Evolutionary conservation across 2,329 filamentous ascomycete genomes (phyloP), one percentile per base, ranked within the genome.

Genomic region (Alternaria triticina): DNA sequence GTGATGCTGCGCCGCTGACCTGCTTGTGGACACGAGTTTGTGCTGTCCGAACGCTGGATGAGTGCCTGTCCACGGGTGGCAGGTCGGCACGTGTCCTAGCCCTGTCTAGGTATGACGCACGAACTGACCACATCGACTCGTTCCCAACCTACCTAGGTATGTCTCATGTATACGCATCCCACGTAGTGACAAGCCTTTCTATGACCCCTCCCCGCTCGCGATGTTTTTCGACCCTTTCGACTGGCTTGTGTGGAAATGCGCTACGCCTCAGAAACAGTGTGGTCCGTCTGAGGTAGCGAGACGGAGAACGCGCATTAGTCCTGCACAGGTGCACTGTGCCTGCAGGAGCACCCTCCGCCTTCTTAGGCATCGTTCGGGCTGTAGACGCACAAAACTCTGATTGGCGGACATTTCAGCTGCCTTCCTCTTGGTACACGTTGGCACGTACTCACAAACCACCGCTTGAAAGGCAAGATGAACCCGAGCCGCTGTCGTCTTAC

Each of bases 301-400:
- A 33, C 46, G 46, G 56, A 58, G 33, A 52, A 58, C 49, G 27
- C 28, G 57, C 49, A 59, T 59, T 54, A 59, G 47, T 45, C 47
- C 27, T n/a, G n/a, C n/a, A n/a, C n/a, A n/a, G n/a, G n/a, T 43
- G 36, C 25, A 17, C 56, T 33, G 23, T 52, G 47, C 47, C 56
- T 59, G 46, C 56, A 59, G 47, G 30, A 28, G 6, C 40, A n/a
- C 23, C 36, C 57, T n/a, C 46, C 17, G 57, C 57, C 27, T 45
- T 59, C 49, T 51, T 36, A 46, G 15, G 9, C 40, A 28, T 54
- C 33, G 8, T 28, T 44, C 40, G 40, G 15, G 9, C 28, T 45
- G 27, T 17, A 46, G 11, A 46, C n/a, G 49, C 36, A 45, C 47
- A 54, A 20, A 40, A 4, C 15, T 17, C 28, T 52, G 56, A 58